Evolutionary conservation across 129 eudicot genomes (phyloP), one percentile per base, ranked within the genome.

Genomic region (Flaveria bidentis): DNA sequence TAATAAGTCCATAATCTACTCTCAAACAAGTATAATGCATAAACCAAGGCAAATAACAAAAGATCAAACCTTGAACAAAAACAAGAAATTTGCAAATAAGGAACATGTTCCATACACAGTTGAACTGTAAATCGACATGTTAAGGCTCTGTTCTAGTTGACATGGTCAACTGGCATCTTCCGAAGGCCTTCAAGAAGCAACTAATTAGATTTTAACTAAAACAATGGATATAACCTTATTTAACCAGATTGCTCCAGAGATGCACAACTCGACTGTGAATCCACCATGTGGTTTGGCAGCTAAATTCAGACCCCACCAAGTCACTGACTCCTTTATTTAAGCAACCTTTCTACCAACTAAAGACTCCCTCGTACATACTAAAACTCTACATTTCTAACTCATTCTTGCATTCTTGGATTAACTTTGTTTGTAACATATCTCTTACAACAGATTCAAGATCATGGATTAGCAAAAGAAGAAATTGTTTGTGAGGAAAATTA

Each of bases 381-480:
- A 55, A 55, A 17, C 26, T 55, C 12, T 2, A 55, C 8, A 55
- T 17, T 55, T 55, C 18, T 51, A 13, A 51, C 9, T 56, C 26
- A 18, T 56, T 56, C 28, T 56, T 17, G 66, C 26, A 9, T 56
- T 56, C 62, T 55, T 17, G 66, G 23, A 36, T 23, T 26, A 60
- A 10, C 66, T 22, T 60, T 60, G 36, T 60, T 60, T 33, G 36
- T 3, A 60, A 11, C 16, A 23, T 22, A 10, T 25, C 3, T 60
- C 66, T 60, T 60, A 60, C 30, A 60, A 22, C 10, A 56, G 26
- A 56, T 56, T 56, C 22, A 56, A 18, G 62, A 56, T 56, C 62
- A 56, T 56, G 9, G 30, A 56, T 56, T 56, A 56, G 62, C 62
- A 18, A 55, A 18, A 55, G 62, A 52, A 16, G 20, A 55, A 55